Percentiles rank a stretch among this genome's conserved stretches.
Conservation (phyloP, 2,329 filamentous ascomycete species). For the Ambrosiella beaveri region DNA sequence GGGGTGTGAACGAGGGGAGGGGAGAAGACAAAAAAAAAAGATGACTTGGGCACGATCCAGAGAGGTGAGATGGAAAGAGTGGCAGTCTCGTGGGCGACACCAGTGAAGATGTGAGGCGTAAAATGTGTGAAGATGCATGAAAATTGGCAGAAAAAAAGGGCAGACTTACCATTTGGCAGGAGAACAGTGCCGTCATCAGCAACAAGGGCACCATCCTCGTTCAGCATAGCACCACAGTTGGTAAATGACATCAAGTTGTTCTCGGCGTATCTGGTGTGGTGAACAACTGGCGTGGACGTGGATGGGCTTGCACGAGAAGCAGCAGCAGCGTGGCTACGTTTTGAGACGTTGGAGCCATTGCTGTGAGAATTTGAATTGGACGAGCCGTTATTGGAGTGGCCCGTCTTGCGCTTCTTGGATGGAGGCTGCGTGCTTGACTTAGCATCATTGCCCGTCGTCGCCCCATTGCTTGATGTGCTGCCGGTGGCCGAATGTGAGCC, state of each 20-base stretch:
- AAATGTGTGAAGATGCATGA: not conserved
- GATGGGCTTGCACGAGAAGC: not conserved
- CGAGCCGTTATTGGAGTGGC: conserved; percentile 20
- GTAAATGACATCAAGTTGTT: conserved; percentile 86
- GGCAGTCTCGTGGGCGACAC: no score
- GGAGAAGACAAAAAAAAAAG: no score
- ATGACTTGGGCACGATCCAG: no score
- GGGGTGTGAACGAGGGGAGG: no score
- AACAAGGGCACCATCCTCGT: conserved; percentile 54
- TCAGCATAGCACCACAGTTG: conserved; percentile 47
- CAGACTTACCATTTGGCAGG: conserved; percentile 61
- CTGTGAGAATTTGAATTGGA: conserved; percentile 11
- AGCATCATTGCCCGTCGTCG: not conserved
- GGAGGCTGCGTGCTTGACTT: conserved; percentile 26
- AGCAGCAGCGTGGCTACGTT: not conserved
- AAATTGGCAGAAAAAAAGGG: not conserved
- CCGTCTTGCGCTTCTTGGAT: conserved; percentile 76
- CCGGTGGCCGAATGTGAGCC: conserved; percentile 3
- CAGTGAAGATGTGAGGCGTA: no score
- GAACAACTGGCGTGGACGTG: not conserved
- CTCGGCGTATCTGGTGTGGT: conserved; percentile 27
- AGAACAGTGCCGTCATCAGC: conserved; percentile 83
- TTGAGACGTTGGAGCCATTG: not conserved
- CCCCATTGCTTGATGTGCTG: not conserved
- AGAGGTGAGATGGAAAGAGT: no score